Evolutionary conservation across 305 asterid species (phyloP).

Genomic region (Fraxinus angustifolia): DNA sequence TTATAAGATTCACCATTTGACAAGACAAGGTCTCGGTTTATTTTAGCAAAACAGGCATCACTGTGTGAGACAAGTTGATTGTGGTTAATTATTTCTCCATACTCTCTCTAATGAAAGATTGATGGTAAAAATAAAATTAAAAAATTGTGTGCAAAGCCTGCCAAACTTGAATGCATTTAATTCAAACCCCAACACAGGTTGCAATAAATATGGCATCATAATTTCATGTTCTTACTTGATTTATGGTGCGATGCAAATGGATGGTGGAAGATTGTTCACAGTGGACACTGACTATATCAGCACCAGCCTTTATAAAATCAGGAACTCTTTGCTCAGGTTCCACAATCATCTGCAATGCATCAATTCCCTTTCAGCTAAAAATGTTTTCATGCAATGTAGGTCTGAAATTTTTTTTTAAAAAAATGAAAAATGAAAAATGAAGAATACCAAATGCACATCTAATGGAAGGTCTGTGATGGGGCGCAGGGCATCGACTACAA

Average conservation of each 20-base stretch:
- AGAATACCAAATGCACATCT: conserved; percentile 94
- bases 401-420: not conserved
- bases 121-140: not conserved
- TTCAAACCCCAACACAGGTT: conserved; percentile 7
- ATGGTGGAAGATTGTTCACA: conserved; percentile 97
- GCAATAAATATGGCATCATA: conserved; percentile 8
- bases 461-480: conserved; percentile 95
- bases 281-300: conserved; percentile 92
- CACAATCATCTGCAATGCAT: conserved; percentile 88
- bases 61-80: not conserved
- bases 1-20: not conserved
- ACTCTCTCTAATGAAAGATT: not conserved
- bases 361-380: conserved; percentile 31
- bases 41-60: not conserved
- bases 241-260: conserved; percentile 90
- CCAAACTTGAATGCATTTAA: conserved; percentile 11
- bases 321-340: conserved; percentile 97
- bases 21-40: not conserved
- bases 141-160: not conserved
- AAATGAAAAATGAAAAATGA: conserved; percentile 1
- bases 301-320: conserved; percentile 98
- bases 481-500: conserved; percentile 84
- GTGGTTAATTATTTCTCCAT: not conserved
- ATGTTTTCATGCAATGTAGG: conserved; percentile 13
- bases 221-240: conserved; percentile 58